phyloP scores from a whole-genome alignment of 306 rosid species.

The Cyclanthera cordifolia region DNA sequence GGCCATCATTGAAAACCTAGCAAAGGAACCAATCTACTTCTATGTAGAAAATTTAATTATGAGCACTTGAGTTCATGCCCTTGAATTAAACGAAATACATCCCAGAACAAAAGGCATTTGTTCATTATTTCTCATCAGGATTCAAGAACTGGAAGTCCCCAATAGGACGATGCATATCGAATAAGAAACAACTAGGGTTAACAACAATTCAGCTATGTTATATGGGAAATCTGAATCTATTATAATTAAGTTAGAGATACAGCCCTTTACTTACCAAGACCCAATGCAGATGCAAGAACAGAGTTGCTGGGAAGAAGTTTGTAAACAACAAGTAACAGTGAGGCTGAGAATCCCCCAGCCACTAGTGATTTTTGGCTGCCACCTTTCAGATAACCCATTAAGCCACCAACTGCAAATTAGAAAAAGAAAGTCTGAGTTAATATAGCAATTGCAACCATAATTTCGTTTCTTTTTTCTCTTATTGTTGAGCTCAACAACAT shows the following conservation, averaged over 20 bases:
- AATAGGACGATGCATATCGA: neutral
- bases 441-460: neutral
- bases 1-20: neutral
- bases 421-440: neutral
- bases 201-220: too few relatives aligned
- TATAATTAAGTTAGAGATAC: too few relatives aligned
- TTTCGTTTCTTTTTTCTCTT: too few relatives aligned
- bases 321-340: constrained; percentile 44
- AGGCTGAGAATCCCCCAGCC: constrained; percentile 76
- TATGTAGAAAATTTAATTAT: neutral
- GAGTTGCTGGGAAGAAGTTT: too few relatives aligned
- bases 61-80: neutral
- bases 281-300: too few relatives aligned
- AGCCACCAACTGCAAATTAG: constrained; percentile 60
- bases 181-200: too few relatives aligned
- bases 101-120: neutral
- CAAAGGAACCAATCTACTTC: neutral
- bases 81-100: neutral
- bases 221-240: too few relatives aligned
- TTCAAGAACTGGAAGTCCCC: neutral
- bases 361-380: constrained; percentile 89
- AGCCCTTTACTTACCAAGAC: too few relatives aligned
- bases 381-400: constrained; percentile 85
- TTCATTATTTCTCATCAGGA: neutral
- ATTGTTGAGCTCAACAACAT: too few relatives aligned